Base-by-base conservation (phyloP, 495 filamentous ascomycete species). In the Neurospora sp. region DNA sequence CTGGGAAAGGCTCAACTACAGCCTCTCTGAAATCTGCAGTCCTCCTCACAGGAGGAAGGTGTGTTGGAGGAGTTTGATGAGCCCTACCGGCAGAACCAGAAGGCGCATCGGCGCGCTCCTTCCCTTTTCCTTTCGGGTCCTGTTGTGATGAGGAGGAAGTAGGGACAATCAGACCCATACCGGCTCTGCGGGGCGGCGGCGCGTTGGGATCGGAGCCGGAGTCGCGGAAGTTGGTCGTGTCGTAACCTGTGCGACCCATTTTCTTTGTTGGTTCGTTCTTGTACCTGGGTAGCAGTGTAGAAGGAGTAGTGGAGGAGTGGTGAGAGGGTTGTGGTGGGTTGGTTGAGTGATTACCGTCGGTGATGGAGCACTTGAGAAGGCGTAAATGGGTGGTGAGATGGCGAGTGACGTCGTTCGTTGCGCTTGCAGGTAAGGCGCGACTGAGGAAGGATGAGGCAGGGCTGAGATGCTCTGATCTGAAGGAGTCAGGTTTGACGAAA, bases 241-340 rank as follows among this genome's bases (percentile, higher is more conserved):
- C 76, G 71, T 78, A 78, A 6, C 76, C 75, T 8, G 73, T 70
- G 8, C 76, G 76, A 18, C 59, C 44, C 74, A 78, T 74, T 1
- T 9, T 42, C 4, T n/a, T 44, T 27, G 12, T n/a, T 54, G 20
- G 10, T 1, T 59, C 2, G 20, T 59, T 59, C 27, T 31, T 31
- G 27, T 31, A 31, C 27, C 27, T 31, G 27, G 27, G 27, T 31
- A 31, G 27, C 27, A 31, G 27, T 31, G 27, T 31, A 31, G 27
- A 31, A 31, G 31, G 31, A 31, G 31, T 2, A 31, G 31, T 2
- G 31, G 31, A 31, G 9, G 11, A 10, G 9, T 23, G 46, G 46
- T 54, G 9, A 16, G 0, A 16, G 14, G 20, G 20, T 7, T 23
- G 27, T 35, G 54, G 48, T 27, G 20, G 12, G 5, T 16, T 18